Evolutionary conservation across 495 filamentous ascomycete species (phyloP).

Genomic region (Penicillium fimorum): DNA sequence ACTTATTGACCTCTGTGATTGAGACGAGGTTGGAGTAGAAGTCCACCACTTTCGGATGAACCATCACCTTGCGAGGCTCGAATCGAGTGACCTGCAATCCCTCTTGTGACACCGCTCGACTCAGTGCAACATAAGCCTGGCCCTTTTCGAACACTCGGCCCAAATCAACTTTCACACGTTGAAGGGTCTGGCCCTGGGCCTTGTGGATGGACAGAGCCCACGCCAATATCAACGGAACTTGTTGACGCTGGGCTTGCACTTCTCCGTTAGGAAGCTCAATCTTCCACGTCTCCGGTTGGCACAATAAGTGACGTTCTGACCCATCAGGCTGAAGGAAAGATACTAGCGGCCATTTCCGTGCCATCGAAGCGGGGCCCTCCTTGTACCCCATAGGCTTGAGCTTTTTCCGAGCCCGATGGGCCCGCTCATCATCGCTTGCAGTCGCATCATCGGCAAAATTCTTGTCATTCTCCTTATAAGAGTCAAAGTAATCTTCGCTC

Average conservation of each 20-base stretch:
- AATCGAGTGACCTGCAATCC: conserved; percentile 89
- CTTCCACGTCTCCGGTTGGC: conserved; percentile 88
- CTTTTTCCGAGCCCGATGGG: conserved; percentile 48
- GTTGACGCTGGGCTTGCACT: conserved; percentile 72
- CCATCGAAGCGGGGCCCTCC: conserved; percentile 30
- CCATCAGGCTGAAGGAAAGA: conserved; percentile 78
- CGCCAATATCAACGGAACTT: conserved; percentile 77
- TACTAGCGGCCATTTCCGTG: conserved; percentile 72
- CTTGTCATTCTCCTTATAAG: conserved; percentile 56
- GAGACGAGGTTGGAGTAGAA: conserved; percentile 82
- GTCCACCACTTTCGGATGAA: conserved; percentile 77
- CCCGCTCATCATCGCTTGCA: conserved; percentile 41
- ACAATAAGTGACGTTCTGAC: conserved; percentile 71
- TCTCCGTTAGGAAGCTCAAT: conserved; percentile 95
- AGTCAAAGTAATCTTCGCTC: conserved; percentile 74
- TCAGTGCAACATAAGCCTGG: conserved; percentile 58
- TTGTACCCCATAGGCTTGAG: conserved; percentile 45
- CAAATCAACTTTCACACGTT: conserved; percentile 91
- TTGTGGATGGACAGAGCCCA: conserved; percentile 99
- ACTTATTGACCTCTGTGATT: conserved; percentile 37
- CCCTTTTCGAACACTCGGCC: conserved; percentile 94
- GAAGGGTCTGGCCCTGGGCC: conserved; percentile 93
- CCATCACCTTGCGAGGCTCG: conserved; percentile 88
- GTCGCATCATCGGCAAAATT: conserved; percentile 45
- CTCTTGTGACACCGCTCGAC: conserved; percentile 79